Evolutionary conservation across 306 rosid genomes (phyloP).

Genomic region (Trifolium repens): DNA sequence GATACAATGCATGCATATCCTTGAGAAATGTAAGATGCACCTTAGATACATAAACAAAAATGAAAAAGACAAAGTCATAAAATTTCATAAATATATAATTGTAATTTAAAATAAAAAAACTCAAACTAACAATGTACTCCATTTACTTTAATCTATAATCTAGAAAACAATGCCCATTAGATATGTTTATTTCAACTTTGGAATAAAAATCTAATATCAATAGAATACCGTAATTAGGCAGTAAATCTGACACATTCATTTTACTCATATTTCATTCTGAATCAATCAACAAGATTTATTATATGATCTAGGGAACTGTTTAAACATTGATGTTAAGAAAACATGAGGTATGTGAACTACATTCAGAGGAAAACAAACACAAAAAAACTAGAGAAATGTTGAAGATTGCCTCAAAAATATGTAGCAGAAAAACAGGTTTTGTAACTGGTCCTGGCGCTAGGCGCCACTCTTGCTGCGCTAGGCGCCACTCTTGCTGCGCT

Average conservation of each 20-base stretch:
- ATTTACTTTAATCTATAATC: neutral
- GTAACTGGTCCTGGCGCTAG: no score
- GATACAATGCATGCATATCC: neutral
- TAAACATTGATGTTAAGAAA: neutral
- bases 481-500: no score
- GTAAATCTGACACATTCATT: neutral
- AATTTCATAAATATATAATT: neutral
- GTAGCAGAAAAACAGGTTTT: no score
- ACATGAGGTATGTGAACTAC: conserved; percentile 3
- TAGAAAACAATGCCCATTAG: neutral
- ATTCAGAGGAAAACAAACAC: conserved; percentile 14
- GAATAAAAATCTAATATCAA: neutral
- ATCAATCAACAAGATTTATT: conserved; percentile 26
- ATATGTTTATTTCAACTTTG: neutral
- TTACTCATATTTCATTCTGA: neutral
- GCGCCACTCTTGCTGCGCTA: no score
- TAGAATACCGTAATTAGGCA: conserved; percentile 4
- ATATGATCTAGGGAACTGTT: conserved; percentile 5
- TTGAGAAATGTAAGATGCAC: conserved; percentile 5
- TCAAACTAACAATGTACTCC: neutral
- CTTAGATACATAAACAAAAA: neutral
- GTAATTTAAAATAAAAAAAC: neutral
- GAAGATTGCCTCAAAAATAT: no score
- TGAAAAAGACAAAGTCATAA: neutral
- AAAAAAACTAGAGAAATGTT: neutral